Evolutionary conservation across 2,329 filamentous ascomycete genomes (phyloP), one percentile per base, ranked within the genome.

Genomic region (Colletotrichum incanum): DNA sequence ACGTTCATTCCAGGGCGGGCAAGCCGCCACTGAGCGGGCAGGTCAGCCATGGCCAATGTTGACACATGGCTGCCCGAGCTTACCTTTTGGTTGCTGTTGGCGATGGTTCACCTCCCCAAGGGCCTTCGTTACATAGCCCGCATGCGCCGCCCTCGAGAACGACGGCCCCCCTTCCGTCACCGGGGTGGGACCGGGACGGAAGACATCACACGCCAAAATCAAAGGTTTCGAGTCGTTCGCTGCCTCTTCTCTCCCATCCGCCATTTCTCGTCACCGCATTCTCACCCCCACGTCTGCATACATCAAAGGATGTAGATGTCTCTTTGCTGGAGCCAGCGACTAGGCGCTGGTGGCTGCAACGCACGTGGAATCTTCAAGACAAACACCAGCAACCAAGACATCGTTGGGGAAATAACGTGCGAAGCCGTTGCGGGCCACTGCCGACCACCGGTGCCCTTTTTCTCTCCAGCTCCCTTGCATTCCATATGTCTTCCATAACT

Each of bases 311-410:
- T 39, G n/a, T n/a, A 56, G n/a, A 26, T 56, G 34, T 39, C 54
- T 56, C 54, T n/a, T 56, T 23, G 52, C 31, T 34, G 23, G 18
- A 34, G 31, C 39, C 26, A 16, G 26, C 26, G 37, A 20, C 37
- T 39, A 31, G 14, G 54, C 59, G 50, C 54, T 34, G 20, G 60
- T 58, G 66, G 66, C 61, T 63, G 16, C 39, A 63, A 52, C 8
- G 23, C 67, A 70, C 67, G 62, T 70, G 67, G 67, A 16, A 45
- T 49, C 11, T 11, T 26, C 61, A 18, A 67, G 65, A 39, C 34
- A 49, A 12, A 59, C 34, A 59, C 37, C 50, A 28, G 12, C 37
- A 11, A 26, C 37, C 45, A 54, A 47, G 45, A 70, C n/a, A 58
- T n/a, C 37, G 52, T 47, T 52, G 18, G 20, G 43, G 2, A 26